phyloP scores from a whole-genome alignment of 2,329 filamentous ascomycete genomes.

The Zymoseptoria ardabiliae region DNA sequence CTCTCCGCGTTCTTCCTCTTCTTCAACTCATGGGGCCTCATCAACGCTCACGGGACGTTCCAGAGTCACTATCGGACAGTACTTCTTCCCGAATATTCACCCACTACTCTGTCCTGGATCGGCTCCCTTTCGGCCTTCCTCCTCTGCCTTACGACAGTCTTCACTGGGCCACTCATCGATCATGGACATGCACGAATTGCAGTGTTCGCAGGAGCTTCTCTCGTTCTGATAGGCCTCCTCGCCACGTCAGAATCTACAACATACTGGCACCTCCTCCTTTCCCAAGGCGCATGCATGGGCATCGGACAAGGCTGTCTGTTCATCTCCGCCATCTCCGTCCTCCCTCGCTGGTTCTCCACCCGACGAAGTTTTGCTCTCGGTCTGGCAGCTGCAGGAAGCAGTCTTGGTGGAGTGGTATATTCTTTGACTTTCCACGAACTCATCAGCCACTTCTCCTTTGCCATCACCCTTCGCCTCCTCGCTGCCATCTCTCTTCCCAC shows the following conservation, averaged over 20 bases:
- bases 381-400: constrained; percentile 51
- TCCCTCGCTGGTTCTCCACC: constrained; percentile 57
- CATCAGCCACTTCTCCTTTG: constrained; percentile 45
- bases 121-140: constrained; percentile 45
- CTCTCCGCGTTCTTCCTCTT: constrained; percentile 39
- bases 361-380: constrained; percentile 51
- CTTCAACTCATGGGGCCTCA: constrained; percentile 38
- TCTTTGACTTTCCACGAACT: constrained; percentile 49
- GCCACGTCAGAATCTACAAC: constrained; percentile 41
- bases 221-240: constrained; percentile 45
- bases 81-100: constrained; percentile 8
- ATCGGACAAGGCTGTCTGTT: constrained; percentile 48
- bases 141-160: constrained; percentile 41
- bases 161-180: constrained; percentile 46
- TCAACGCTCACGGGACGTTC: constrained; percentile 37
- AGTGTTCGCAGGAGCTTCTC: constrained; percentile 30
- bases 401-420: constrained; percentile 35
- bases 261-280: constrained; percentile 48
- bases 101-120: constrained; percentile 40
- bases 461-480: constrained; percentile 45
- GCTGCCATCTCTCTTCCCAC: constrained; percentile 37
- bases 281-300: constrained; percentile 42
- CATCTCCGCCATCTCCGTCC: constrained; percentile 53
- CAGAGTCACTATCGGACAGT: constrained; percentile 22
- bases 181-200: constrained; percentile 38